Base-by-base conservation (phyloP, 1,284 basidiomycete species). In the Exobasidium cylindrosporum region DNA sequence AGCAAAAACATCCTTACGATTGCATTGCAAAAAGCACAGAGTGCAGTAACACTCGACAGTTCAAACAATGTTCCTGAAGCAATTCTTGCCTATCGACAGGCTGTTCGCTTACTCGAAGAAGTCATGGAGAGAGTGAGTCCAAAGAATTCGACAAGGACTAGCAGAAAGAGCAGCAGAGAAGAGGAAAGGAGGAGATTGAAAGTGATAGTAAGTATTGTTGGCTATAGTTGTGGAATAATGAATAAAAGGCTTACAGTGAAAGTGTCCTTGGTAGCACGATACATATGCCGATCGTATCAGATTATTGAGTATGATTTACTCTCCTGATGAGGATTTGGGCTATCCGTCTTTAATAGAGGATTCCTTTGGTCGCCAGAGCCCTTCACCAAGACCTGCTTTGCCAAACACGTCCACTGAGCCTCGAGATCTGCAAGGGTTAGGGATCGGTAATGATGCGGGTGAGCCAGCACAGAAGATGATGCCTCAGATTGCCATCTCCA, bases 71-170 rank as follows among this genome's bases (percentile, higher is more conserved):
- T 81, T 7, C 76, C 81, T 6, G 79, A 78, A 6, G 81, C 81
- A 3, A 78, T 82, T 23, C 62, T 70, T 0, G 81, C 81, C 1
- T 82, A 82, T 67, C 67, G 69, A 11, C 73, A 81, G 62, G 75
- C 77, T 5, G 80, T 82, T 1, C 64, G 75, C 4, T 61, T 82
- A 54, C 63, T 82, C n/a, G 68, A 78, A 60, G 76, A 82, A 57
- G 81, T 82, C 43, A 82, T 82, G 79, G 72, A 76, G 5, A 69
- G 81, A 17, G 80, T 82, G 26, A 72, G 81, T 26, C 76, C 78
- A 14, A 63, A 14, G 50, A 47, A 46, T 11, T 24, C 44, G 4
- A 24, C 30, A 26, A 31, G 30, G n/a, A 21, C 47, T 4, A 50
- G 14, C 21, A 43, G 31, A 14, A 70, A 69, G 54, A 59, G 45